Conservation (phyloP, 1,284 basidiomycete species). For the Wallemia hederae region DNA sequence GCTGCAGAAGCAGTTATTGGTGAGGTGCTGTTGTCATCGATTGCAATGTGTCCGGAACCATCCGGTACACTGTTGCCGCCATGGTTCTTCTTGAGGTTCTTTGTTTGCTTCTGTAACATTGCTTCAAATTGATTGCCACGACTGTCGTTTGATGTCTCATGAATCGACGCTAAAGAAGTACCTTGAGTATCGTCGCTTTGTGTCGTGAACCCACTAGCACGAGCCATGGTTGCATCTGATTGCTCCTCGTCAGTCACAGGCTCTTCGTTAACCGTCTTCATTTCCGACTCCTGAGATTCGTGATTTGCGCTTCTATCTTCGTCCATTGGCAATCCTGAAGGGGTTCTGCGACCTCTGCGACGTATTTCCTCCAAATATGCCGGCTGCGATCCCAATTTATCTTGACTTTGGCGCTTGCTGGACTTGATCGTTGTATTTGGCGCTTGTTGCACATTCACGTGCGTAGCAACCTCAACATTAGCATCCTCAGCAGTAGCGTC, state of each 20-base stretch:
- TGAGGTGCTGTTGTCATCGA: slow-evolving; percentile 3
- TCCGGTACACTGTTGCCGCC: neutral
- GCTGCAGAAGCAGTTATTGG: slow-evolving; percentile 5
- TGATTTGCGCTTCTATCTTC: slow-evolving; percentile 7
- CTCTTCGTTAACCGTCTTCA: slow-evolving; percentile 20
- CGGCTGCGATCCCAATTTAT: neutral
- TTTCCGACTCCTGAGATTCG: slow-evolving; percentile 1
- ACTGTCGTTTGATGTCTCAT: neutral
- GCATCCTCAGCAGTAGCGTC: too few species aligned
- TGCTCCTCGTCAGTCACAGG: slow-evolving; percentile 27
- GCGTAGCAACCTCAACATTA: neutral
- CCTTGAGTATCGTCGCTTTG: slow-evolving; percentile 24
- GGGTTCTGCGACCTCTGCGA: neutral
- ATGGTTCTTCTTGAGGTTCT: neutral
- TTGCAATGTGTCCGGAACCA: neutral
- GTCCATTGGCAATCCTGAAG: slow-evolving; percentile 14
- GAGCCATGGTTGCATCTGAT: slow-evolving; percentile 15
- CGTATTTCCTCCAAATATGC: neutral
- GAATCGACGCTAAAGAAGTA: slow-evolving; percentile 26
- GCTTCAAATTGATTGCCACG: neutral
- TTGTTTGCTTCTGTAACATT: neutral
- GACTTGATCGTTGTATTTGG: neutral
- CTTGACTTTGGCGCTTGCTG: neutral
- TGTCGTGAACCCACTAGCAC: slow-evolving; percentile 22
- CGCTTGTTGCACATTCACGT: neutral